Conservation (phyloP, 768 basidiomycete genomes). For the Boletales sp. region DNA sequence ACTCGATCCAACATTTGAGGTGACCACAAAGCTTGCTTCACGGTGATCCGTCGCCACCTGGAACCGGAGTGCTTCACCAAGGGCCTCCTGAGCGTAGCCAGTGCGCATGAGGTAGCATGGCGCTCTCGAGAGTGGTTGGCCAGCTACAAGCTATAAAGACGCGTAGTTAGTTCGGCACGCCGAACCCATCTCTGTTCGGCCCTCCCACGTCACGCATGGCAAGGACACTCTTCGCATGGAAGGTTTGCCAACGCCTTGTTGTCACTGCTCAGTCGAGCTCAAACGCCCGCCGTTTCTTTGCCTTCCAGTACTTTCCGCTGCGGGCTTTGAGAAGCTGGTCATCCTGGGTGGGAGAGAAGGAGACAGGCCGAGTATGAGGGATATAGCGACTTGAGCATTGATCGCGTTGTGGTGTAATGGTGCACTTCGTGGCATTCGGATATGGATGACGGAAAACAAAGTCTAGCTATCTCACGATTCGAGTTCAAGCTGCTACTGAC, state of each 20-base stretch:
- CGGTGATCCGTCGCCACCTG: slow-evolving; percentile 70
- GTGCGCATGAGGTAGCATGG: slow-evolving; percentile 90
- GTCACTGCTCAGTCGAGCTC: slow-evolving; percentile 64
- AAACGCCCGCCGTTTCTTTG: slow-evolving; percentile 83
- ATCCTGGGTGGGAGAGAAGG: no score
- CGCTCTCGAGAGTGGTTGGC: slow-evolving; percentile 89
- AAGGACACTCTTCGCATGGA: slow-evolving; percentile 53
- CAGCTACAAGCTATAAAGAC: slow-evolving; percentile 65
- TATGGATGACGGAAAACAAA: no score
- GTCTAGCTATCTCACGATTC: no score
- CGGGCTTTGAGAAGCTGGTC: slow-evolving; percentile 73
- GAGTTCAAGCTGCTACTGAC: no score
- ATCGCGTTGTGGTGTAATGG: no score
- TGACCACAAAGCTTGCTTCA: slow-evolving; percentile 82
- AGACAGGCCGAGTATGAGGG: no score
- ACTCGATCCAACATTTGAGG: slow-evolving; percentile 81
- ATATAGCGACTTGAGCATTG: no score
- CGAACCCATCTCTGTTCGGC: no score
- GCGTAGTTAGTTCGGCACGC: not conserved
- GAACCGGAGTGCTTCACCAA: slow-evolving; percentile 67
- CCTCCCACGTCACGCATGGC: slow-evolving; percentile 37
- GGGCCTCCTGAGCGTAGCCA: slow-evolving; percentile 77
- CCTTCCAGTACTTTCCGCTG: slow-evolving; percentile 81
- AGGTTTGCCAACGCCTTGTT: slow-evolving; percentile 51
- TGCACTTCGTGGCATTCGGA: no score